Evolutionary conservation across 164 flowering plant species (phyloP).

Genomic region (Santalum album): DNA sequence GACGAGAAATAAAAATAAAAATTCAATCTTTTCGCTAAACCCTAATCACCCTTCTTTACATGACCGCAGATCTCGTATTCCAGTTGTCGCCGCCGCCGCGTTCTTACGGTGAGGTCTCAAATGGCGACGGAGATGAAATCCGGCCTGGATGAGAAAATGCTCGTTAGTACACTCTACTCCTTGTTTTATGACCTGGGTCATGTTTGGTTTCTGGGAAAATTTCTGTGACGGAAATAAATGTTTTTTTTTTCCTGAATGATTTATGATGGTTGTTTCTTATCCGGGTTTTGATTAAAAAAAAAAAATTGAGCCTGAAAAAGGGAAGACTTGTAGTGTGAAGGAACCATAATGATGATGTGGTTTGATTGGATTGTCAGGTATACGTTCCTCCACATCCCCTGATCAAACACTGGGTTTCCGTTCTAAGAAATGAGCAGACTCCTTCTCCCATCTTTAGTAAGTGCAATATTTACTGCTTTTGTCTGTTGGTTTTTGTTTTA

Average conservation of each 20-base stretch:
- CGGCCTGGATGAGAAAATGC: conserved; percentile 36
- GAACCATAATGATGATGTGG: not conserved
- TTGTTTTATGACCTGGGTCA: not conserved
- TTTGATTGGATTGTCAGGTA: conserved; percentile 38
- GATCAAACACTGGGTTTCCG: conserved; percentile 96
- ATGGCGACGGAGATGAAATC: conserved; percentile 31
- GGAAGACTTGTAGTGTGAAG: not conserved
- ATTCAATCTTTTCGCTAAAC: not conserved
- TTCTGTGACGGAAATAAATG: not conserved
- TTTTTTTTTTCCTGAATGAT: not conserved
- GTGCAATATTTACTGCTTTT: conserved; percentile 15
- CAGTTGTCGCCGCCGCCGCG: conserved; percentile 14
- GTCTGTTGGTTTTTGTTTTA: not conserved
- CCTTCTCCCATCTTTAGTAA: conserved; percentile 80
- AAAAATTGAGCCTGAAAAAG: not conserved
- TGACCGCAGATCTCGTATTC: conserved; percentile 16
- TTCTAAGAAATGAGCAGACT: conserved; percentile 84
- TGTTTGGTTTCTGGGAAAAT: conserved; percentile 1
- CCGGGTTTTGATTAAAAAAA: not conserved
- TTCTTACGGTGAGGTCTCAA: conserved; percentile 22
- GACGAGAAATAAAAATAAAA: not conserved
- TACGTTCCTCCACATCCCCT: conserved; percentile 94
- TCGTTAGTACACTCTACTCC: conserved; percentile 21
- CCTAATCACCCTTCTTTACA: not conserved
- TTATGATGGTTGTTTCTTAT: not conserved